These are phyloP conservation scores for Kodamaea sp. DNA, from an alignment of 1,139 yeast genomes.

Conservation along the genomic window DNA sequence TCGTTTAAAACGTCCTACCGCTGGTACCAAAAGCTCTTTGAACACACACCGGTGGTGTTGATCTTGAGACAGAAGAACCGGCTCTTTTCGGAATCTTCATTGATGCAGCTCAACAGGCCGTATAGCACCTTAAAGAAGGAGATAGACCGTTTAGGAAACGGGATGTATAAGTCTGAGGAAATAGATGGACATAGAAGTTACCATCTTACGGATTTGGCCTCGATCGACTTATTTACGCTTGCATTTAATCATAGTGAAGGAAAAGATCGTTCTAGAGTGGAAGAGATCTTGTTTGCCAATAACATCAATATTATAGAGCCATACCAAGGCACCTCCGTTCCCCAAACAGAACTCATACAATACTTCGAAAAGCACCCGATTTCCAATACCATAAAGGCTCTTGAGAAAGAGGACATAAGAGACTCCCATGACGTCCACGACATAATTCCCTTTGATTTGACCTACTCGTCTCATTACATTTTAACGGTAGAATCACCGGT, in stretches of 20 bases:
- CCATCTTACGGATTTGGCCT: constrained; percentile 30
- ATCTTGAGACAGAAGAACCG: constrained; percentile 31
- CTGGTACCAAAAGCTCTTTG: constrained; percentile 32
- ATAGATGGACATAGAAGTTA: constrained; percentile 22
- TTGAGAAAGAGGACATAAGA: too few species aligned
- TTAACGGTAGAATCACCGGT: constrained; percentile 34
- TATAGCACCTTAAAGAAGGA: constrained; percentile 15
- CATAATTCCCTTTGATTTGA: constrained; percentile 34
- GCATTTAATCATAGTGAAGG: constrained; percentile 19
- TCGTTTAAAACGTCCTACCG: constrained; percentile 21
- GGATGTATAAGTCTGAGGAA: constrained; percentile 4
- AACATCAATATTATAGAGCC: constrained; percentile 1
- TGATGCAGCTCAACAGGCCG: constrained; percentile 29
- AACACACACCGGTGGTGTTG: constrained; percentile 34
- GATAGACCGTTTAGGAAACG: constrained; percentile 15
- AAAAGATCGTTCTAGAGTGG: constrained; percentile 4
- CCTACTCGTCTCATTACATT: constrained; percentile 27
- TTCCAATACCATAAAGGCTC: neutral
- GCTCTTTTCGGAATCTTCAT: constrained; percentile 30
- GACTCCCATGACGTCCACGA: constrained; percentile 8
- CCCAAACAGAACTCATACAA: constrained; percentile 3
- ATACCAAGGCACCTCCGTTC: constrained; percentile 1
- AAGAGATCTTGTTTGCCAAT: neutral
- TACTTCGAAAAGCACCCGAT: constrained; percentile 1
- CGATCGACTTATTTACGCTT: constrained; percentile 30